A percentile compares a stretch with the other conserved stretches of the same genome.
phyloP scores from a whole-genome alignment of 2,329 filamentous ascomycete species.

The Aspergillus hiratsukae region DNA sequence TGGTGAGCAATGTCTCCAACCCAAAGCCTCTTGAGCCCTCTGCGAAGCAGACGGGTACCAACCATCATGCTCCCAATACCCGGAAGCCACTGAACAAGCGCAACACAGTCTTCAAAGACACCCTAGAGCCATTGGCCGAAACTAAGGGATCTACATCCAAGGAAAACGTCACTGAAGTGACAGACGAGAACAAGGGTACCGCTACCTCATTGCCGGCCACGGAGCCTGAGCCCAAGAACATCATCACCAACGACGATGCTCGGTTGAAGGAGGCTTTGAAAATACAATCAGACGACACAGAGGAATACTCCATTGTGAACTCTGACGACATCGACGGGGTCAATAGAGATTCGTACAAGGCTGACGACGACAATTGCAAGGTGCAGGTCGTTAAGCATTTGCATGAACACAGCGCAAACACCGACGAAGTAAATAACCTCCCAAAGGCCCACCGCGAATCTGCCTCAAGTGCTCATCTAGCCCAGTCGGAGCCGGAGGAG shows the following conservation, averaged over 20 bases:
- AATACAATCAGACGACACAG: slow-evolving; percentile 9
- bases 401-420: slow-evolving; percentile 3
- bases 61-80: slow-evolving; percentile 31
- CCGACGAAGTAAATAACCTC: slow-evolving; percentile 1
- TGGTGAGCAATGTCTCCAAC: slow-evolving; percentile 31
- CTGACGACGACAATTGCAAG: slow-evolving; percentile 23
- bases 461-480: slow-evolving; percentile 12
- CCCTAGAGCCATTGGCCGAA: slow-evolving; percentile 33
- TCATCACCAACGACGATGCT: slow-evolving; percentile 7
- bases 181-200: slow-evolving; percentile 19
- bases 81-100: slow-evolving; percentile 51
- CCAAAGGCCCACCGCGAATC: slow-evolving; percentile 17
- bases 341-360: slow-evolving; percentile 21
- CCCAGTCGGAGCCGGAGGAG: slow-evolving; percentile 57
- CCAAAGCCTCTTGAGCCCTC: slow-evolving; percentile 29
- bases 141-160: slow-evolving; percentile 25
- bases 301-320: slow-evolving; percentile 16
- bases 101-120: slow-evolving; percentile 53
- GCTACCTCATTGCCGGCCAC: slow-evolving; percentile 6
- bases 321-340: slow-evolving; percentile 27
- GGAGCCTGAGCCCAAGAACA: slow-evolving; percentile 10
- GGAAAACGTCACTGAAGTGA: slow-evolving; percentile 20
- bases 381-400: slow-evolving; percentile 17
- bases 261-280: slow-evolving; percentile 9
- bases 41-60: slow-evolving; percentile 30